Evolutionary conservation across 441 rosid species (phyloP).

Genomic region (Syzygium malaccense): DNA sequence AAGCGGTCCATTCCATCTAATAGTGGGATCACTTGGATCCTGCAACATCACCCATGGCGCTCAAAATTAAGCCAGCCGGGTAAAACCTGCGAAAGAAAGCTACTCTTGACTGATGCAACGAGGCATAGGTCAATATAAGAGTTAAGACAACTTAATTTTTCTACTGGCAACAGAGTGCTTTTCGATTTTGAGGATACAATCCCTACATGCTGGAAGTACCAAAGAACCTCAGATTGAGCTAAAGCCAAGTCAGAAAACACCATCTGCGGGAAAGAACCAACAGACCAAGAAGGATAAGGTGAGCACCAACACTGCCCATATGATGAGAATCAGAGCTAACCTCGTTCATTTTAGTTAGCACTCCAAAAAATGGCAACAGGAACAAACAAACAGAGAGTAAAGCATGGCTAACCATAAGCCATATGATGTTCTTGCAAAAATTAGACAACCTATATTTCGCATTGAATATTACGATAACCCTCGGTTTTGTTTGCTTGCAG

Average conservation of each 20-base stretch:
- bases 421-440: background rate
- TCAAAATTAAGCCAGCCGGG: background rate
- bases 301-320: background rate
- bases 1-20: slow-evolving; percentile 92
- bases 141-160: slow-evolving; percentile 45
- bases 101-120: background rate
- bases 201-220: slow-evolving; percentile 97
- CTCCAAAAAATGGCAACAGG: background rate
- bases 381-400: background rate
- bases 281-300: background rate
- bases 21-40: slow-evolving; percentile 98
- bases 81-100: background rate
- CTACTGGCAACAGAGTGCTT: slow-evolving; percentile 61
- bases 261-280: slow-evolving; percentile 43
- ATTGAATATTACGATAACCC: background rate
- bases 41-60: slow-evolving; percentile 22
- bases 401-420: background rate
- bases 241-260: slow-evolving; percentile 92
- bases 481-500: background rate
- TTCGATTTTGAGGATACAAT: slow-evolving; percentile 81
- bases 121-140: background rate
- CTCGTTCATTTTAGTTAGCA: background rate
- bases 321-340: background rate
- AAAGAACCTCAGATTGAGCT: slow-evolving; percentile 90
- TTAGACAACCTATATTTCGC: background rate